Evolutionary conservation across 306 rosid genomes (phyloP), one percentile per base, ranked within the genome.

Genomic region (Trifolium fragiferum): DNA sequence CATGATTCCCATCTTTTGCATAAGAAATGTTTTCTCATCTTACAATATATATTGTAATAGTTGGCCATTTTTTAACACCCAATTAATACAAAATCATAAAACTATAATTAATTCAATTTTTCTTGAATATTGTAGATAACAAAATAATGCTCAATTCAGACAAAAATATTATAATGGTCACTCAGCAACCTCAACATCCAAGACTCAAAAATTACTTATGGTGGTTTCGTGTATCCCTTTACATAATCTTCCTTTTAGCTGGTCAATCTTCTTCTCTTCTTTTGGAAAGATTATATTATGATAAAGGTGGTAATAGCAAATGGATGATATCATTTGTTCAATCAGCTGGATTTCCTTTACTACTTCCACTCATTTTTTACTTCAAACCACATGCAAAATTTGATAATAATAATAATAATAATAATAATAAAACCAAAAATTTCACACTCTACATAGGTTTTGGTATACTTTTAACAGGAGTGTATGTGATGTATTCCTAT

Each of bases 251-350:
- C 66, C 55, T 87, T 68, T 60, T 89, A 5, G 71, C 38, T 0
- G 90, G 90, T 64, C 90, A 89, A 82, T 82, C 89, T 60, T 74
- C 83, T 35, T 88, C 88, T 4, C 76, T 70, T n/a, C 88, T 87
- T 21, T 73, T 89, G 62, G 90, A 87, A 66, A 58, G 87, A 32
- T 71, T 89, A 32, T 89, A 89, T 64, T 87, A 74, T 73, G 89
- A 83, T 73, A 73, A 83, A 54, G 91, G 91, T 69, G 91, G 94
- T 33, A 82, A 85, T 11, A 89, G 94, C 73, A 87, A 83, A 84
- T 89, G 94, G 91, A 85, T 89, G 83, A 80, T 85, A 30, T 78
- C 91, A 9, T 76, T 89, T 19, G 90, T 87, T 78, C 90, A 89
- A 72, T 85, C 91, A 27, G 82, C 78, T 10, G 94, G 91, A 68